Base-by-base conservation (phyloP, 108 stramenopile species). In the Cylindrotheca fusiformis region DNA sequence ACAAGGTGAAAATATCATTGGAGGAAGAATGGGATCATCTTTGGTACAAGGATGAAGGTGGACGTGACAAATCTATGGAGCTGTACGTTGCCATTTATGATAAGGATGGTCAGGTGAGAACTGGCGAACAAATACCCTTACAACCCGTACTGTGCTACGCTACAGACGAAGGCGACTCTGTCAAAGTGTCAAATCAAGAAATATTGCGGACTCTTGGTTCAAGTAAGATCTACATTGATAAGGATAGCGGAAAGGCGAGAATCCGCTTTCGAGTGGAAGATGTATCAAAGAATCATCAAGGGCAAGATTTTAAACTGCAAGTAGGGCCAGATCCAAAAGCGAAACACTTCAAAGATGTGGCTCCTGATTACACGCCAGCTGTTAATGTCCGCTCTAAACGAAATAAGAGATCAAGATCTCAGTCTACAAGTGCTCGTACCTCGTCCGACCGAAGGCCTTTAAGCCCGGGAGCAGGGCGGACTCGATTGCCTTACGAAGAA, bases 41-140 rank as follows among this genome's bases (percentile, higher is more conserved):
- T 30, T 95, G 94, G 94, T 95, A 84, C 79, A 95, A 95, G 63
- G 91, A 93, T 75, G 89, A 93, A 70, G 94, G 94, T n/a, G 91
- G 91, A 6, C 63, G 85, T 27, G 94, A 95, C 60, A 95, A 95
- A 61, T 89, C 74, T 45, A 90, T 95, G 60, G 80, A 85, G 52
- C 63, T 85, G 28, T 55, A 51, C 53, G 85, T 83, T 23, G 66
- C 71, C 1, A 72, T 92, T 8, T 52, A 60, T 19, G 85, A 86
- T 26, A 69, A 75, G 26, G 48, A 77, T 33, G 79, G 81, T 29
- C 63, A 70, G 36, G n/a, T 75, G 0, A 31, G 55, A 45, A 65
- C 69, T 3, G 67, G 67, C 4, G 69, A 74, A 59, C 48, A 63
- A 45, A 60, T 83, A 25, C 77, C 76, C 2, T 45, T 83, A 19